A percentile compares a stretch with the other conserved stretches of the same genome.
phyloP scores from a whole-genome alignment of 148 eudicot genomes.

The Oxyria digyna region DNA sequence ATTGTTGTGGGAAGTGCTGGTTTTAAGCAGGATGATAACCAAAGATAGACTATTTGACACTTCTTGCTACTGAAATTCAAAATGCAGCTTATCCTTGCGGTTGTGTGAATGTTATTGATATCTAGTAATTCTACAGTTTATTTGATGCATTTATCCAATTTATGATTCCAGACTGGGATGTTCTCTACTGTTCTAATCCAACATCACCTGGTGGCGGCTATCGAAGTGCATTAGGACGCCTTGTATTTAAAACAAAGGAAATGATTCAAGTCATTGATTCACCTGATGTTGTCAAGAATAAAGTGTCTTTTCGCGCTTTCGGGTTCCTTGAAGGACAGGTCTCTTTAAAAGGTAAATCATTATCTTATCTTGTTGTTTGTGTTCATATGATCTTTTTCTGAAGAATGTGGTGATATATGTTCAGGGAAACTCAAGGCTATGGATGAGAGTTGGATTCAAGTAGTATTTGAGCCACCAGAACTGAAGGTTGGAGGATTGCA shows the following conservation, averaged over 20 bases:
- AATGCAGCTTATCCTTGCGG: not conserved
- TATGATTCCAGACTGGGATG: slow-evolving; percentile 78
- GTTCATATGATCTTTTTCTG: not conserved
- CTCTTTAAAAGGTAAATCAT: slow-evolving; percentile 84
- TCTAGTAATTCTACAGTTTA: not conserved
- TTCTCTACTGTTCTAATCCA: slow-evolving; percentile 84
- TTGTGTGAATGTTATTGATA: not conserved
- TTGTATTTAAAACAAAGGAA: slow-evolving; percentile 73
- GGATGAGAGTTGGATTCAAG: slow-evolving; percentile 88
- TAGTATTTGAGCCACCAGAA: slow-evolving; percentile 80
- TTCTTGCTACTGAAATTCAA: not conserved
- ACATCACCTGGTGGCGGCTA: slow-evolving; percentile 98
- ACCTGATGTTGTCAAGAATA: slow-evolving; percentile 71
- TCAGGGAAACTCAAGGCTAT: slow-evolving; percentile 72
- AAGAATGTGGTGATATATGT: not conserved
- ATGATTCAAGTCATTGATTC: slow-evolving; percentile 90
- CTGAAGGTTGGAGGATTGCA: slow-evolving; percentile 59
- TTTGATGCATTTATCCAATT: not conserved
- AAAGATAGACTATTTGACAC: not conserved
- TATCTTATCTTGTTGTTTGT: no score
- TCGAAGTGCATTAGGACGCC: slow-evolving; percentile 83
- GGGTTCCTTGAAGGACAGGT: slow-evolving; percentile 91
- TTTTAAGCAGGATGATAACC: no score
- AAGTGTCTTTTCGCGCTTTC: slow-evolving; percentile 61
- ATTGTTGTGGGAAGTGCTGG: not conserved